Evolutionary conservation across 1,284 basidiomycete species (phyloP).

Genomic region (Rhodofomes roseus): DNA sequence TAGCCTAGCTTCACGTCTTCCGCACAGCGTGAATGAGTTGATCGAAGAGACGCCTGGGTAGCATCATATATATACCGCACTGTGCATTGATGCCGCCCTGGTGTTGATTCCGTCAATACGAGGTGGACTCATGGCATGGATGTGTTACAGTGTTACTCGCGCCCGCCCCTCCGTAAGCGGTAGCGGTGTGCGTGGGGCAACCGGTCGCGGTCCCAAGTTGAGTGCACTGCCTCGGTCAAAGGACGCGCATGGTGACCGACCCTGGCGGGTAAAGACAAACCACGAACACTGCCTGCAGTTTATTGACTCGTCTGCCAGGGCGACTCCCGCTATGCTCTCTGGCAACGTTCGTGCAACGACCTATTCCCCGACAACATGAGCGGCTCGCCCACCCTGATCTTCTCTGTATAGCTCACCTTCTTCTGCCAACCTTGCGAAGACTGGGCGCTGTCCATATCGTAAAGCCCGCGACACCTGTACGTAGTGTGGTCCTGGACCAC

Average conservation of each 20-base stretch:
- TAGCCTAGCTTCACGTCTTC: slow-evolving; percentile 7
- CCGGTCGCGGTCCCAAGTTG: neutral
- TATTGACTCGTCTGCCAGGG: neutral
- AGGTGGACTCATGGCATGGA: neutral
- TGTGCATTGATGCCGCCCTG: neutral
- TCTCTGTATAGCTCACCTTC: neutral
- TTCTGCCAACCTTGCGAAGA: neutral
- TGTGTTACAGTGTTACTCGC: neutral
- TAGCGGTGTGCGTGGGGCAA: neutral
- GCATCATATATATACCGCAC: too few species aligned
- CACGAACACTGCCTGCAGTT: neutral
- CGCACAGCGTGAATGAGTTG: neutral
- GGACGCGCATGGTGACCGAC: neutral
- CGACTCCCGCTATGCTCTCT: neutral
- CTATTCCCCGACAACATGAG: neutral
- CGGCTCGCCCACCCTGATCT: slow-evolving; percentile 1
- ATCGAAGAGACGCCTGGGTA: too few species aligned
- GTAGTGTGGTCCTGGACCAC: neutral
- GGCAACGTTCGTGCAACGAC: neutral
- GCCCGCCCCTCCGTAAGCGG: neutral
- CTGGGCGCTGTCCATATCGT: neutral
- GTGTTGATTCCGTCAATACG: too few species aligned
- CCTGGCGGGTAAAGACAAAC: neutral
- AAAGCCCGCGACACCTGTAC: neutral
- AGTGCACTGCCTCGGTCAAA: neutral